Percentiles rank a stretch among this genome's conserved stretches.
Conservation (phyloP, 2,329 filamentous ascomycete genomes). For the Colletotrichum sp. region DNA sequence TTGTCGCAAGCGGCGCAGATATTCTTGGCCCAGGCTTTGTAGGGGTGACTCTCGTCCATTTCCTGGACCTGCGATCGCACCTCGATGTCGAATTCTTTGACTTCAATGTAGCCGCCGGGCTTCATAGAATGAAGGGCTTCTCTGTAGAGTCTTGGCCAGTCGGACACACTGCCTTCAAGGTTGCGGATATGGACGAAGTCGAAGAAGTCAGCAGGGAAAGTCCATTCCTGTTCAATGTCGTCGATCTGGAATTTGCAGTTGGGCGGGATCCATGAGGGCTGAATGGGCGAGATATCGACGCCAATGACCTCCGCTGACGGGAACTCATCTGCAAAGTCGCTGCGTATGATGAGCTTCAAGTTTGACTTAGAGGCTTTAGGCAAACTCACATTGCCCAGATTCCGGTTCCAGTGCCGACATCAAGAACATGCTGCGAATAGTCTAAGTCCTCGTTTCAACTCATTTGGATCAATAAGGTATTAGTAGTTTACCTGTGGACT, state of each 20-base stretch:
- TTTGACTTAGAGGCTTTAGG: background rate
- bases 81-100: conserved; percentile 29
- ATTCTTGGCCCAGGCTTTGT: background rate
- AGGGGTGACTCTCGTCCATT: background rate
- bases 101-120: conserved; percentile 36
- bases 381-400: conserved; percentile 45
- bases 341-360: conserved; percentile 24
- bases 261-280: conserved; percentile 43
- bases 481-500: conserved; percentile 22
- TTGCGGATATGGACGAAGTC: conserved; percentile 67
- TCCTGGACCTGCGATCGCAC: conserved; percentile 2
- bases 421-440: conserved; percentile 37
- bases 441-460: background rate
- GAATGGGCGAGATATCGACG: conserved; percentile 61
- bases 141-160: conserved; percentile 60
- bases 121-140: conserved; percentile 56
- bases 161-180: conserved; percentile 60
- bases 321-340: conserved; percentile 52
- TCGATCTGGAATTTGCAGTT: conserved; percentile 43
- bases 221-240: conserved; percentile 46
- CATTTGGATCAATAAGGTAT: too few species aligned
- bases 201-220: conserved; percentile 37
- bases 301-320: conserved; percentile 50
- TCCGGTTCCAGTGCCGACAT: conserved; percentile 47
- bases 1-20: background rate